phyloP scores from a whole-genome alignment of 2,329 filamentous ascomycete species.

The Claviceps maximensis region DNA sequence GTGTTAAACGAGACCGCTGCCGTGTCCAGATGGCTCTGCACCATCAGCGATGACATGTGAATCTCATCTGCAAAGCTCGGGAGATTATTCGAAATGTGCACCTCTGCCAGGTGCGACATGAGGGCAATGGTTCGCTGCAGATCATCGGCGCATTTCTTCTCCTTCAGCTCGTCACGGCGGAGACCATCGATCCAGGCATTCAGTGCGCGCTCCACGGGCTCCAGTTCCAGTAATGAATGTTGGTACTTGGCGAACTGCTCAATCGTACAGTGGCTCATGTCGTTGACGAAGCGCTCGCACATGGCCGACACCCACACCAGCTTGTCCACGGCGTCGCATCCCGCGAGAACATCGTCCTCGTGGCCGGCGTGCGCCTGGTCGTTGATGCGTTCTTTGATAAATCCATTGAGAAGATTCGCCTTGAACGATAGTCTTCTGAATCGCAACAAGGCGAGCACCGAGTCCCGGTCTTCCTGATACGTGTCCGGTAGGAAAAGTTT shows the following conservation, averaged over 20 bases:
- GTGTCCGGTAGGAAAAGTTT: slow-evolving; percentile 79
- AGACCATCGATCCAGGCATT: slow-evolving; percentile 81
- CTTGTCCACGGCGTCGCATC: slow-evolving; percentile 73
- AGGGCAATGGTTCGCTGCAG: slow-evolving; percentile 74
- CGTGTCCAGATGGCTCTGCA: slow-evolving; percentile 73
- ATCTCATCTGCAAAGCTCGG: slow-evolving; percentile 67
- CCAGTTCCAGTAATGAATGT: slow-evolving; percentile 71
- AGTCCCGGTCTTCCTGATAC: slow-evolving; percentile 68
- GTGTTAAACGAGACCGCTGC: slow-evolving; percentile 55
- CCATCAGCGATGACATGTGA: slow-evolving; percentile 61
- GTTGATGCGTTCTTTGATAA: slow-evolving; percentile 66
- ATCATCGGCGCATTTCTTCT: slow-evolving; percentile 68
- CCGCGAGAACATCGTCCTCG: slow-evolving; percentile 67
- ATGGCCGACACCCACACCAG: slow-evolving; percentile 72
- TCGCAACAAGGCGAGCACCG: slow-evolving; percentile 74
- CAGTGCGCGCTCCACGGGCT: slow-evolving; percentile 79
- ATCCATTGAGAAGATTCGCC: slow-evolving; percentile 61
- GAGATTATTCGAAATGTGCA: slow-evolving; percentile 58
- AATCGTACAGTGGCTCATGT: slow-evolving; percentile 64
- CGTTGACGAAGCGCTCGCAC: slow-evolving; percentile 71
- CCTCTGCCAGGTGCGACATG: slow-evolving; percentile 73
- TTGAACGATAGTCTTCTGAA: slow-evolving; percentile 88
- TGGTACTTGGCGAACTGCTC: slow-evolving; percentile 70
- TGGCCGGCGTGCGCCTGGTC: slow-evolving; percentile 53
- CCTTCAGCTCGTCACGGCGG: slow-evolving; percentile 72